A percentile compares a stretch with the other conserved stretches of the same genome.
These are phyloP conservation scores for Benincasa hispida DNA, from an alignment of 306 rosid genomes.

Conservation along the genomic window DNA sequence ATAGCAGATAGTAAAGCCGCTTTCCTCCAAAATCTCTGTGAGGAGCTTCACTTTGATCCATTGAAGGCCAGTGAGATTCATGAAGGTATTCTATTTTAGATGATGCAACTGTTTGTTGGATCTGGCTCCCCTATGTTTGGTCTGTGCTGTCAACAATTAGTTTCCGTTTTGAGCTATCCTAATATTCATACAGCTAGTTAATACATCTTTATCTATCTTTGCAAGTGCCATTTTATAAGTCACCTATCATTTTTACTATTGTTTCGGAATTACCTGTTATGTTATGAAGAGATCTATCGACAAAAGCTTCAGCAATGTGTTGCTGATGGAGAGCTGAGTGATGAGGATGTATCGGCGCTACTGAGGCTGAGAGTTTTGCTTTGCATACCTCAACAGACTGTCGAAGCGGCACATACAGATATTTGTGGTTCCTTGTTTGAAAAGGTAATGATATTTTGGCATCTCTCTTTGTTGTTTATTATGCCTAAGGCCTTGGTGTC, in stretches of 20 bases:
- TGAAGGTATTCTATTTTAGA: conserved; percentile 39
- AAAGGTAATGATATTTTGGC: conserved; percentile 37
- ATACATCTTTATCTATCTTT: neutral
- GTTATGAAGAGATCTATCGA: conserved; percentile 72
- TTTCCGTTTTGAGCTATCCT: neutral
- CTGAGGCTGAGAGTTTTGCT: conserved; percentile 85
- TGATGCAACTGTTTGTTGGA: neutral
- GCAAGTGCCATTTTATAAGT: neutral
- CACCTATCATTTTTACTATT: conserved; percentile 5
- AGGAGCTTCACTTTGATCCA: conserved; percentile 76
- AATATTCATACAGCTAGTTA: neutral
- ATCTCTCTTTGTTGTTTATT: neutral
- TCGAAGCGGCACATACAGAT: conserved; percentile 87
- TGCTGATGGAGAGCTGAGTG: conserved; percentile 77
- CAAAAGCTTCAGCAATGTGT: conserved; percentile 92
- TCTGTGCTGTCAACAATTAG: neutral
- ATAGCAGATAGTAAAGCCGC: conserved; percentile 92
- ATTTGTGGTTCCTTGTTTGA: conserved; percentile 96
- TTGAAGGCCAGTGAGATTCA: conserved; percentile 81
- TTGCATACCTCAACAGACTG: conserved; percentile 73
- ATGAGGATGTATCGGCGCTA: conserved; percentile 70
- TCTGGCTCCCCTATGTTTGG: neutral
- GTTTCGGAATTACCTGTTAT: conserved; percentile 18
- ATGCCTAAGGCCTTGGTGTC: neutral
- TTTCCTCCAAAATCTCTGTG: conserved; percentile 86